Evolutionary conservation across 768 basidiomycete species (phyloP).

Genomic region (Mycena sanguinolenta): DNA sequence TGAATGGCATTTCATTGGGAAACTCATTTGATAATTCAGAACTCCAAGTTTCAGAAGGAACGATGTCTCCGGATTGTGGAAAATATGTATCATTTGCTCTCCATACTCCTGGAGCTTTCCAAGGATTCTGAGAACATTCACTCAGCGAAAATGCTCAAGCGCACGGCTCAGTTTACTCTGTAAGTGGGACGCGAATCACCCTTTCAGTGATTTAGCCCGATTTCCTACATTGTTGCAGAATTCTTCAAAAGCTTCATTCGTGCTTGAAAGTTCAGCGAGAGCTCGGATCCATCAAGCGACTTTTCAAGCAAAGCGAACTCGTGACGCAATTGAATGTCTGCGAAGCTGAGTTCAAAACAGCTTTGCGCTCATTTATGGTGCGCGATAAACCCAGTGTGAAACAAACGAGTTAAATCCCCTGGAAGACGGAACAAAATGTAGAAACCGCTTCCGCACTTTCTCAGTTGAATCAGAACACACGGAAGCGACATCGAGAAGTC

Average conservation of each 20-base stretch:
- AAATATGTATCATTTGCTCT: no score
- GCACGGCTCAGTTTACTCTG: no score
- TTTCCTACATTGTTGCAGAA: background rate
- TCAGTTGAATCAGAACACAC: background rate
- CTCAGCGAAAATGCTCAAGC: no score
- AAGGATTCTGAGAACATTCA: no score
- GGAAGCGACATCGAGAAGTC: background rate
- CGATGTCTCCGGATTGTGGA: no score
- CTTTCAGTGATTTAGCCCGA: no score
- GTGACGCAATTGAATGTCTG: background rate
- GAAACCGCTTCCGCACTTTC: background rate
- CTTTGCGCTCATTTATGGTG: background rate
- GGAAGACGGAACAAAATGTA: background rate
- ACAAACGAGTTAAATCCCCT: background rate
- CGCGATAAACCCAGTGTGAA: no score
- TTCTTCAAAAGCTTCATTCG: conserved; percentile 3
- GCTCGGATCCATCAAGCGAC: conserved; percentile 4
- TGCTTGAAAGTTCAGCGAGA: conserved; percentile 1
- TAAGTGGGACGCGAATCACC: no score
- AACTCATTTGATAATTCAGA: no score
- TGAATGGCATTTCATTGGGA: no score
- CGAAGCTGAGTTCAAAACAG: background rate
- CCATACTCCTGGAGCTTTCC: no score
- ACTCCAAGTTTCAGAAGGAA: no score
- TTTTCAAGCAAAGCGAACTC: conserved; percentile 12